phyloP scores from a whole-genome alignment of 2,329 filamentous ascomycete species.

The Hymenoscyphus scutula region DNA sequence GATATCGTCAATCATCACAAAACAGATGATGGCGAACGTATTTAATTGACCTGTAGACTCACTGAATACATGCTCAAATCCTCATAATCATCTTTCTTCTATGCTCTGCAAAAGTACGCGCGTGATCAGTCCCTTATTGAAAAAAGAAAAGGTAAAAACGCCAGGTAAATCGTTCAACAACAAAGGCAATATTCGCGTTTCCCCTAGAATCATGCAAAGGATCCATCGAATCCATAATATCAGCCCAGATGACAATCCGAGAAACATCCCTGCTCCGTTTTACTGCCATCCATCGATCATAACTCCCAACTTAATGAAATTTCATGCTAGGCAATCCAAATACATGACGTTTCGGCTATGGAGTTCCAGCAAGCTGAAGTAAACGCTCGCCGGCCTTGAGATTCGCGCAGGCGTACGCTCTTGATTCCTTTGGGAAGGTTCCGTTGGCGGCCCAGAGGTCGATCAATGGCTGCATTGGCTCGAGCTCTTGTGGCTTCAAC shows the following conservation, averaged over 20 bases:
- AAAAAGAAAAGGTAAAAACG: constrained; percentile 27
- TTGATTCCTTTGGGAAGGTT: constrained; percentile 75
- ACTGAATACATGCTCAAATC: background rate
- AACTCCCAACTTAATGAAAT: constrained; percentile 10
- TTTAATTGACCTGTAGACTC: background rate
- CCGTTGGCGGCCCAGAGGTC: constrained; percentile 90
- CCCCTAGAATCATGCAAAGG: constrained; percentile 23
- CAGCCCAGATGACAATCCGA: constrained; percentile 11
- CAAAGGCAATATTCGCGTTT: constrained; percentile 22
- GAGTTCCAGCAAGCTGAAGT: constrained; percentile 36
- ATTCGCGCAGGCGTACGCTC: constrained; percentile 65
- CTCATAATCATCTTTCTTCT: background rate
- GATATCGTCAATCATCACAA: background rate
- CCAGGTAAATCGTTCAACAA: constrained; percentile 20
- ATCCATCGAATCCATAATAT: constrained; percentile 21
- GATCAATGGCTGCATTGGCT: constrained; percentile 93
- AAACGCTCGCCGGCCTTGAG: constrained; percentile 58
- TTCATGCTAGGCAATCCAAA: constrained; percentile 12
- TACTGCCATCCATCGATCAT: constrained; percentile 16
- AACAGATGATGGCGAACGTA: background rate
- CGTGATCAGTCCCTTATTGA: constrained; percentile 5
- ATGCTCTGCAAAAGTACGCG: background rate
- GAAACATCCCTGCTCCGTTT: constrained; percentile 10
- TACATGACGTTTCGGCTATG: constrained; percentile 5
- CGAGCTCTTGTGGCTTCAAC: constrained; percentile 83